phyloP scores from a whole-genome alignment of 116 monocot species.

The Dioscorea cayenensis region DNA sequence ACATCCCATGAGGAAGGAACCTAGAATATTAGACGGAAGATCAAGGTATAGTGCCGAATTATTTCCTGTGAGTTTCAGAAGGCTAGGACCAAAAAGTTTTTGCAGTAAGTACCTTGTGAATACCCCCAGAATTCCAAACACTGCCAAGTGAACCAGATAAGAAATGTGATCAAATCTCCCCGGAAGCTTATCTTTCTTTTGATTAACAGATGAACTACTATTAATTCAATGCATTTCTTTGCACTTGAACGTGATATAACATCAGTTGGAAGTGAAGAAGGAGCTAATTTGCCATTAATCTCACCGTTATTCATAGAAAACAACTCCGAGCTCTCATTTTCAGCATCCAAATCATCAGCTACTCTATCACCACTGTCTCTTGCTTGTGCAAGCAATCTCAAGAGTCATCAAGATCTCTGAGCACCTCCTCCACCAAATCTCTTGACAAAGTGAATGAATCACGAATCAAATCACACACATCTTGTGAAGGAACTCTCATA shows the following conservation, averaged over 20 bases:
- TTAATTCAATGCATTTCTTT: conserved; percentile 8
- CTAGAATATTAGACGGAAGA: conserved; percentile 63
- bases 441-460: conserved; percentile 33
- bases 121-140: conserved; percentile 88
- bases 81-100: conserved; percentile 41
- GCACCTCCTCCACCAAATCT: conserved; percentile 35
- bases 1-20: conserved; percentile 90
- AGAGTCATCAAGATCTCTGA: conserved; percentile 36
- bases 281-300: conserved; percentile 1
- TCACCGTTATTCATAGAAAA: not conserved
- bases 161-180: conserved; percentile 36
- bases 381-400: conserved; percentile 40
- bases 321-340: conserved; percentile 1
- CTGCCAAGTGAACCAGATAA: conserved; percentile 69
- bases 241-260: conserved; percentile 14
- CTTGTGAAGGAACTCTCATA: conserved; percentile 23
- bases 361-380: conserved; percentile 58
- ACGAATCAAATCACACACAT: conserved; percentile 22
- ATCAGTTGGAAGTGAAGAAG: conserved; percentile 28
- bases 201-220: conserved; percentile 12
- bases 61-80: conserved; percentile 38
- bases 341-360: conserved; percentile 15
- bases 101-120: conserved; percentile 51
- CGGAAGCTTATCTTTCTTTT: conserved; percentile 43
- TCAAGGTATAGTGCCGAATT: conserved; percentile 43